These are phyloP conservation scores for Pyrrhoderma noxium DNA, from an alignment of 1,284 basidiomycete species.

Conservation along the genomic window DNA sequence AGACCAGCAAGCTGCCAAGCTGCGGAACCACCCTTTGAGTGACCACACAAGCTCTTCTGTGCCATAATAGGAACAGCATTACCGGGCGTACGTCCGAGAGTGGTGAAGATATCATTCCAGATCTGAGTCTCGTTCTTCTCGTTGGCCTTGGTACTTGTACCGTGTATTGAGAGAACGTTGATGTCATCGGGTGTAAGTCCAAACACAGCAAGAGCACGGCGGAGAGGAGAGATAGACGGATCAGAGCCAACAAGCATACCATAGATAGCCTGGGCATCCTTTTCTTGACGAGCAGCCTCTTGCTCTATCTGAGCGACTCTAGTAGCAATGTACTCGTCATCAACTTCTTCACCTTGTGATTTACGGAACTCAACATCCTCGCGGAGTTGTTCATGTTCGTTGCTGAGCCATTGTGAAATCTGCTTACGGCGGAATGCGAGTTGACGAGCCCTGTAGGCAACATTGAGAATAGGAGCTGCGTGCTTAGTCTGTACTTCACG, in stretches of 20 bases:
- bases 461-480: conserved; percentile 69
- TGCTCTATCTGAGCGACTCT: conserved; percentile 80
- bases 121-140: conserved; percentile 98
- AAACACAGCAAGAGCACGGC: conserved; percentile 94
- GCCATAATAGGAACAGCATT: conserved; percentile 97
- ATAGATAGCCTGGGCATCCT: conserved; percentile 81
- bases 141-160: conserved; percentile 95
- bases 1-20: conserved; percentile 97
- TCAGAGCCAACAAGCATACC: conserved; percentile 92
- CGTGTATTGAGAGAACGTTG: conserved; percentile 84
- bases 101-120: conserved; percentile 91
- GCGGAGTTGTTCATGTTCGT: conserved; percentile 79
- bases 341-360: conserved; percentile 43
- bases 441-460: conserved; percentile 86
- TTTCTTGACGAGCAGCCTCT: conserved; percentile 87
- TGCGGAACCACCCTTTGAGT: conserved; percentile 95
- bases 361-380: conserved; percentile 66
- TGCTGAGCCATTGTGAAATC: conserved; percentile 87
- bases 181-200: conserved; percentile 91
- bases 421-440: conserved; percentile 89
- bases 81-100: conserved; percentile 82
- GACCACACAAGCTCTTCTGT: conserved; percentile 94
- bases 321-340: conserved; percentile 64
- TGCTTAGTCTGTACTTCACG: conserved; percentile 73
- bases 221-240: conserved; percentile 81